phyloP scores from a whole-genome alignment of 202 grass and related monocot species.

The Setaria italica region DNA sequence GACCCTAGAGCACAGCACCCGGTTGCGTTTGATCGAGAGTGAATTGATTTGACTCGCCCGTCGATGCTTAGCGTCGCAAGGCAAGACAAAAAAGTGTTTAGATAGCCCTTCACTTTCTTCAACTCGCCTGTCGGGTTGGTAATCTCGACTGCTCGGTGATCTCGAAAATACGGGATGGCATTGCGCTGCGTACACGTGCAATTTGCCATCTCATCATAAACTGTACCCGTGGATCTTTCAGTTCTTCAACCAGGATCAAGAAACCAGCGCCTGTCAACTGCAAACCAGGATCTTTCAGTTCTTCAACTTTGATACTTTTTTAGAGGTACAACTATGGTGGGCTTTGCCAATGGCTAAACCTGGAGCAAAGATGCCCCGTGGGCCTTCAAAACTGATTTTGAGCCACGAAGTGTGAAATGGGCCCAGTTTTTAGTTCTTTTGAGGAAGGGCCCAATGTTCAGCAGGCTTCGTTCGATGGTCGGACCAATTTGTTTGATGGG shows the following conservation, averaged over 20 bases:
- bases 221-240: no score
- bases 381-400: background rate
- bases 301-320: no score
- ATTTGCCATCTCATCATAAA: background rate
- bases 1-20: conserved; percentile 2
- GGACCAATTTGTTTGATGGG: background rate
- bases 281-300: no score
- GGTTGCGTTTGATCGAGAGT: background rate
- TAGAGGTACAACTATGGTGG: background rate
- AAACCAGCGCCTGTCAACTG: no score
- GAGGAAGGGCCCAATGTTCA: background rate
- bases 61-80: background rate
- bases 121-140: conserved; percentile 8
- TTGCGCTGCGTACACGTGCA: background rate
- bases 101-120: background rate
- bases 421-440: background rate
- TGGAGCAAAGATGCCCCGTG: background rate
- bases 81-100: background rate
- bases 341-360: background rate
- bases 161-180: background rate
- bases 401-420: background rate
- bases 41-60: background rate
- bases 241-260: no score
- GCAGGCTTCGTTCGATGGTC: background rate
- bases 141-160: background rate